Evolutionary conservation across 2,329 filamentous ascomycete species (phyloP), one percentile per base, ranked within the genome.

Genomic region (Neurospora sp.): DNA sequence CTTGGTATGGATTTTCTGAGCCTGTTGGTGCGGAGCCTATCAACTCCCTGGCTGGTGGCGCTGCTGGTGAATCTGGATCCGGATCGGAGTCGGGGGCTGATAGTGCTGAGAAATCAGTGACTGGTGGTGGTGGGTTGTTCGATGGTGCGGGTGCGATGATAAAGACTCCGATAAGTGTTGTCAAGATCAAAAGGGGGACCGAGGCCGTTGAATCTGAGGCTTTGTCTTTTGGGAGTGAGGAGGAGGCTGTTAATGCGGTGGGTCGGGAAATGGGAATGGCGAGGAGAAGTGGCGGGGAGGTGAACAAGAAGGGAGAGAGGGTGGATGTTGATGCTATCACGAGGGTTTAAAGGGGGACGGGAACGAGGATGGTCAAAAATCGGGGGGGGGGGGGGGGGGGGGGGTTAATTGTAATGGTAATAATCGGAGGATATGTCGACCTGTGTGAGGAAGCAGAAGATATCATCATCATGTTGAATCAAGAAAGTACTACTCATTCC

Each of bases 1-100:
- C 83, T 1, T 89, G 90, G 84, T 94, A 91, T 78, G 90, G 89
- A 1, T 77, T 86, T 71, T 81, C 78, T 9, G 74, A 75, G 6
- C 52, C 52, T 9, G 52, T 33, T 10, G 1, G 33, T 33, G 19
- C 5, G n/a, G 23, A 58, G 11, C 6, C 19, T 15, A 4, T 8
- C 17, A 10, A 10, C 3, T 43, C 40, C 40, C 40, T 10, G 19
- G 19, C 19, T 58, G 42, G n/a, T 58, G 42, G n/a, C 15, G 40
- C 40, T 46, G 42, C 42, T 46, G n/a, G n/a, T 19, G 3, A 2
- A 4, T 23, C 19, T 15, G 43, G 19, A 11, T 28, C 19, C 7
- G 15, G 52, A 17, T 11, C 15, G 3, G 52, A 62, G 28, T 43
- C n/a, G 42, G 42, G 42, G 42, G 42, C n/a, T 3, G n/a, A 19